Conservation (phyloP, 1,284 basidiomycete species). For the Moniliophthora roreri region DNA sequence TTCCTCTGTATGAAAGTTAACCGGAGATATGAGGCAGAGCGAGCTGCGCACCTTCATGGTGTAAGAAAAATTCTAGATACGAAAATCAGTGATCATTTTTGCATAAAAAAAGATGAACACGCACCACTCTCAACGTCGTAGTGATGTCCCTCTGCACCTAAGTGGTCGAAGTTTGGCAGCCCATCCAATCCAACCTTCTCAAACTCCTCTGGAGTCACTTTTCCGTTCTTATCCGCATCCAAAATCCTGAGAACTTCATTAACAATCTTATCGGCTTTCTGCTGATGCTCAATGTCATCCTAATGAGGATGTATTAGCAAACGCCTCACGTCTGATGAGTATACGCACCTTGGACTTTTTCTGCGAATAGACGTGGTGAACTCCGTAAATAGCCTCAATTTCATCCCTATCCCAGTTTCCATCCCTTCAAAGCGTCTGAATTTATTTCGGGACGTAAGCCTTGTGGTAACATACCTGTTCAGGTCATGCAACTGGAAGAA, state of each 20-base stretch:
- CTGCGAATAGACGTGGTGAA: conserved; percentile 92
- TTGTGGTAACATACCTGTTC: conserved; percentile 55
- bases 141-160: conserved; percentile 92
- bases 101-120: conserved; percentile 23
- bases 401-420: conserved; percentile 78
- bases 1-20: conserved; percentile 53
- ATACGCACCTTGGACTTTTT: conserved; percentile 73
- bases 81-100: background rate
- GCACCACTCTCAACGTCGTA: conserved; percentile 86
- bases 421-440: conserved; percentile 41
- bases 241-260: conserved; percentile 71
- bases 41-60: conserved; percentile 80
- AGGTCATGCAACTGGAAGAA: conserved; percentile 93
- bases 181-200: conserved; percentile 74
- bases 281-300: conserved; percentile 79
- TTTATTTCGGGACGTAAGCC: conserved; percentile 4
- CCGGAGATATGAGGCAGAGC: background rate
- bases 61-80: conserved; percentile 75
- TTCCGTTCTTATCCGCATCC: conserved; percentile 81
- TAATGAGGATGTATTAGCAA: conserved; percentile 23
- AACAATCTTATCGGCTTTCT: conserved; percentile 85
- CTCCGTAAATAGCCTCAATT: conserved; percentile 90
- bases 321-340: background rate
- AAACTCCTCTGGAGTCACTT: conserved; percentile 81
- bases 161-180: conserved; percentile 84